Conservation (phyloP, 371 early-diverging fungal genomes). For the Mucor mucedo region DNA sequence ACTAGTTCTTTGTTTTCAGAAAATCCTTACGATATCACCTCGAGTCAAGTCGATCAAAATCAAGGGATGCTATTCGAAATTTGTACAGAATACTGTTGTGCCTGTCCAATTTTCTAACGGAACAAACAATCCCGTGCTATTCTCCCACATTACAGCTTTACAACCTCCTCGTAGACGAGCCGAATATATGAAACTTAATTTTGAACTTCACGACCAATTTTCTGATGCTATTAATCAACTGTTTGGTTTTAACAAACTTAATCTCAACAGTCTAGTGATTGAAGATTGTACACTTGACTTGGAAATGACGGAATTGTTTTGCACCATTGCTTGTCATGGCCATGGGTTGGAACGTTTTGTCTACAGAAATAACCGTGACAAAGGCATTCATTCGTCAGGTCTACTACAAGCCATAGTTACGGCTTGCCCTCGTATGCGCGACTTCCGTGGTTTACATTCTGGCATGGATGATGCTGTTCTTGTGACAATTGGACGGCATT, state of each 20-base stretch:
- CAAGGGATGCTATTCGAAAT: slow-evolving; percentile 46
- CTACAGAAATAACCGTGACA: slow-evolving; percentile 48
- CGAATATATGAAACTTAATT: slow-evolving; percentile 48
- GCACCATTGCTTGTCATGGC: slow-evolving; percentile 44
- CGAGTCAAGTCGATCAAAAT: slow-evolving; percentile 44
- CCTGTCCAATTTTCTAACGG: slow-evolving; percentile 38
- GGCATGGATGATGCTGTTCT: slow-evolving; percentile 54
- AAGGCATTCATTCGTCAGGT: slow-evolving; percentile 42
- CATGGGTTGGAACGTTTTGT: slow-evolving; percentile 35
- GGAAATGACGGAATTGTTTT: slow-evolving; percentile 56
- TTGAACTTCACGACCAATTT: slow-evolving; percentile 53
- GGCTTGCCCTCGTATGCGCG: slow-evolving; percentile 49
- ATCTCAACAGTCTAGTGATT: slow-evolving; percentile 39
- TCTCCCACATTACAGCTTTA: slow-evolving; percentile 47
- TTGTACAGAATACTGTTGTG: slow-evolving; percentile 47
- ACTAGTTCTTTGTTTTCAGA: slow-evolving; percentile 40
- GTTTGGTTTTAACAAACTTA: slow-evolving; percentile 37
- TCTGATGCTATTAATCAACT: slow-evolving; percentile 41
- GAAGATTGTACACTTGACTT: slow-evolving; percentile 50
- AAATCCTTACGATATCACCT: slow-evolving; percentile 38
- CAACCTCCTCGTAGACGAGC: slow-evolving; percentile 44
- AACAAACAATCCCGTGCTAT: slow-evolving; percentile 24
- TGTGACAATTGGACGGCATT: slow-evolving; percentile 46
- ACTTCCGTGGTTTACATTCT: slow-evolving; percentile 48
- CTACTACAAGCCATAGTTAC: slow-evolving; percentile 48